phyloP scores from a whole-genome alignment of 2,329 filamentous ascomycete species.

The Colletotrichum sp. region DNA sequence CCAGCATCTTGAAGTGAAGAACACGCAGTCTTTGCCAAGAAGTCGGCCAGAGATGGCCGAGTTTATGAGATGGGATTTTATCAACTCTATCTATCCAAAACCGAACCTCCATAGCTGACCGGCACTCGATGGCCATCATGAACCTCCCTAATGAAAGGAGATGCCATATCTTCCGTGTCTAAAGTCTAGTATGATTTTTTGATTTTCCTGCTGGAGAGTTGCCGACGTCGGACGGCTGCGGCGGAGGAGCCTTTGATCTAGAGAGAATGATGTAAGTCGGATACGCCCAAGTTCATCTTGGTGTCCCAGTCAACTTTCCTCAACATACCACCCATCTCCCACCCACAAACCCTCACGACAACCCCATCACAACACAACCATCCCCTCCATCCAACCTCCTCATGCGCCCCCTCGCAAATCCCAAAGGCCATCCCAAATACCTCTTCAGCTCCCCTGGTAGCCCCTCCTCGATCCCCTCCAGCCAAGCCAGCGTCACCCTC shows the following conservation, averaged over 20 bases:
- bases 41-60: accelerated
- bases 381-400: not conserved
- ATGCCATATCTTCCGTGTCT: not conserved
- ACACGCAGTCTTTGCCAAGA: accelerated
- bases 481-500: slow-evolving; percentile 41
- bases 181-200: not conserved
- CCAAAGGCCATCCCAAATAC: slow-evolving; percentile 38
- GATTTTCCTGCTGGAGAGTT: not conserved
- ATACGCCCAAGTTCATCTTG: not conserved
- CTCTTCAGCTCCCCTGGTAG: slow-evolving; percentile 33
- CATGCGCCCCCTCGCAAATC: slow-evolving; percentile 25
- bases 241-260: not conserved
- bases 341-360: not conserved
- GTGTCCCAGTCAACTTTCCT: not conserved
- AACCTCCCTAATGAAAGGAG: not conserved
- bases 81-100: not conserved
- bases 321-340: accelerated
- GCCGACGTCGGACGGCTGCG: not conserved
- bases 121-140: not conserved
- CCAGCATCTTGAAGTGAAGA: not conserved
- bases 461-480: slow-evolving; percentile 35
- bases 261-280: not conserved
- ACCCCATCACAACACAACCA: accelerated
- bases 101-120: accelerated
- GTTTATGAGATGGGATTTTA: not conserved